A percentile compares a stretch with the other conserved stretches of the same genome.
These are phyloP conservation scores for Kuraishia piskuri DNA, from an alignment of 805 yeast genomes.

Conservation along the genomic window DNA sequence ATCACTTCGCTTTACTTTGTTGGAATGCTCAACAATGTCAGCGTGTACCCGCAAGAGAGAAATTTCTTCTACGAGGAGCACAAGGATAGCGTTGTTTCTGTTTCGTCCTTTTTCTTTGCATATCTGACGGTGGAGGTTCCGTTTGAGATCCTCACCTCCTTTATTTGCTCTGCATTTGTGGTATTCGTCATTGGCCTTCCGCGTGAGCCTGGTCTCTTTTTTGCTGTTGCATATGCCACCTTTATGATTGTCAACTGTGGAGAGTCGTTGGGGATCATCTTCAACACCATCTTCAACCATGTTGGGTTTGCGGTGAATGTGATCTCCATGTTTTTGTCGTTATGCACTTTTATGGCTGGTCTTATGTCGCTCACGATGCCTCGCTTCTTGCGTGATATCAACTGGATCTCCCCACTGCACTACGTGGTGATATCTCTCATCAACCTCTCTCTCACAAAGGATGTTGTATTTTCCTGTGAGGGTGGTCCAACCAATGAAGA, in stretches of 20 bases:
- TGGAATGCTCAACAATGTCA: conserved; percentile 72
- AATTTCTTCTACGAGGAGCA: conserved; percentile 73
- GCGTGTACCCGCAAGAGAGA: conserved; percentile 68
- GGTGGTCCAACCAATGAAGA: conserved; percentile 16
- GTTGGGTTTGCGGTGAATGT: conserved; percentile 76
- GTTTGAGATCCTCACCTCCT: conserved; percentile 50
- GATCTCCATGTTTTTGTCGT: conserved; percentile 53
- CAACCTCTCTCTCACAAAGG: conserved; percentile 47
- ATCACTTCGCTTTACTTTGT: conserved; percentile 63
- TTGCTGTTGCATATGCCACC: conserved; percentile 48
- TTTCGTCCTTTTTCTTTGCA: conserved; percentile 50
- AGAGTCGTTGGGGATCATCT: conserved; percentile 76
- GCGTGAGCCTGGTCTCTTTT: conserved; percentile 56
- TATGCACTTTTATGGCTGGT: conserved; percentile 82
- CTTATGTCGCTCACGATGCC: conserved; percentile 75
- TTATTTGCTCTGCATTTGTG: conserved; percentile 51
- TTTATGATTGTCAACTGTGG: conserved; percentile 61
- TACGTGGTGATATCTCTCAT: conserved; percentile 57
- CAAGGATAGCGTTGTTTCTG: conserved; percentile 62
- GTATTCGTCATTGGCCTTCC: conserved; percentile 72
- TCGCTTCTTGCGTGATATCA: conserved; percentile 55
- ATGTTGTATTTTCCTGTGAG: conserved; percentile 43
- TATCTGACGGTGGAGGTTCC: conserved; percentile 62
- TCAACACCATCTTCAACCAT: conserved; percentile 64
- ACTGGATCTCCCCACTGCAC: conserved; percentile 71